A percentile compares a stretch with the other conserved stretches of the same genome.
These are phyloP conservation scores for Fusarium torulosum DNA, from an alignment of 2,329 filamentous ascomycete species.

Conservation along the genomic window DNA sequence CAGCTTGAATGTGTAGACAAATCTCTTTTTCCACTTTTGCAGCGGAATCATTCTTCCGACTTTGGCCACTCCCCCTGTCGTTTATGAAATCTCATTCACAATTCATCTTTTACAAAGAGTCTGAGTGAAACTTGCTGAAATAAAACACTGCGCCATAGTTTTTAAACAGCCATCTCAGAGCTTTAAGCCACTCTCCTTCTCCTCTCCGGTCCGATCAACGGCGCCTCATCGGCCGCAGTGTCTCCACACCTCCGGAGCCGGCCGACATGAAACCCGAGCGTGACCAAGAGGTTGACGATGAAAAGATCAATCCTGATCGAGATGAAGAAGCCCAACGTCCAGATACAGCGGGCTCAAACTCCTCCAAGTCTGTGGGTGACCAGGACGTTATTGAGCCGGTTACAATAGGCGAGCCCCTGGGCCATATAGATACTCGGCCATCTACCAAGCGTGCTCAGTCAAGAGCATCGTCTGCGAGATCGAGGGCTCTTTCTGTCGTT, in stretches of 20 bases:
- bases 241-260: conserved; percentile 43
- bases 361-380: conserved; percentile 26
- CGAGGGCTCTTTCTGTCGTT: conserved; percentile 56
- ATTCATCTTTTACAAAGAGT: conserved; percentile 4
- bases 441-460: conserved; percentile 46
- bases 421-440: conserved; percentile 41
- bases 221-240: conserved; percentile 24
- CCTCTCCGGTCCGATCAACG: conserved; percentile 21
- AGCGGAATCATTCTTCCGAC: conserved; percentile 39
- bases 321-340: conserved; percentile 25
- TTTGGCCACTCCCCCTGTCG: background rate
- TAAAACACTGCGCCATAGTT: background rate
- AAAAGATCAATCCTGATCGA: conserved; percentile 36
- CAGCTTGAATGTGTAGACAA: background rate
- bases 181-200: conserved; percentile 1
- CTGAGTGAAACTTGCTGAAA: background rate
- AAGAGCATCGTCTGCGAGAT: conserved; percentile 56
- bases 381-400: conserved; percentile 39
- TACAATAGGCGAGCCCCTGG: conserved; percentile 41
- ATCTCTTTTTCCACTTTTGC: conserved; percentile 4
- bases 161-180: background rate
- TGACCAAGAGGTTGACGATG: conserved; percentile 14
- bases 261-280: conserved; percentile 32
- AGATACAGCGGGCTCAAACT: conserved; percentile 31
- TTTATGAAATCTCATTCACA: conserved; percentile 12